Evolutionary conservation across 495 filamentous ascomycete species (phyloP).

Genomic region (Penicillium waksmanii): DNA sequence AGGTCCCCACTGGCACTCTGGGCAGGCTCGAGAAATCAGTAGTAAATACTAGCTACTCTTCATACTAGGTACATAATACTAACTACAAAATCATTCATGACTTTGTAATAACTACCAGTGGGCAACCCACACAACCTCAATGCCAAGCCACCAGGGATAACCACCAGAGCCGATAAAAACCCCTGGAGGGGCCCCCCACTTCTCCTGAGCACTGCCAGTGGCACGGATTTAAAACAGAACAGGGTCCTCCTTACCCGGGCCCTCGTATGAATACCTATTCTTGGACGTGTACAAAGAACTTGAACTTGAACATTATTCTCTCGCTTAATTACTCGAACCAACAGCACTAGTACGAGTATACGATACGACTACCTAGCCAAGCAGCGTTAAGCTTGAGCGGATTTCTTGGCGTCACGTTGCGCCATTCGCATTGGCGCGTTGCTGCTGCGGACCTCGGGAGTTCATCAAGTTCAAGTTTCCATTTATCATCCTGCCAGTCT

Average conservation of each 20-base stretch:
- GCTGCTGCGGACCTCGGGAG: neutral
- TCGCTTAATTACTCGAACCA: too few relatives aligned
- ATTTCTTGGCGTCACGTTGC: conserved; percentile 5
- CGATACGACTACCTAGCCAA: neutral
- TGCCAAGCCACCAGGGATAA: neutral
- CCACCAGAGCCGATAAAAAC: too few relatives aligned
- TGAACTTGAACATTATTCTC: too few relatives aligned
- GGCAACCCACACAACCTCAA: neutral
- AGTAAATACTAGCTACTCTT: too few relatives aligned
- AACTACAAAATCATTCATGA: too few relatives aligned
- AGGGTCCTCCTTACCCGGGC: neutral
- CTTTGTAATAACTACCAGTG: too few relatives aligned
- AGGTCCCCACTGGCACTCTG: too few relatives aligned
- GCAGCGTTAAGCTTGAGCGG: conserved; percentile 1
- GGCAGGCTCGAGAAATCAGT: too few relatives aligned
- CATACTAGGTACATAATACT: too few relatives aligned
- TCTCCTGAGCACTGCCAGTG: conserved; percentile 8
- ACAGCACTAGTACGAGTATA: too few relatives aligned
- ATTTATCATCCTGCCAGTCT: neutral
- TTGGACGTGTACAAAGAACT: too few relatives aligned
- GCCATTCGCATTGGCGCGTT: neutral
- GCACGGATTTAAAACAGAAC: neutral
- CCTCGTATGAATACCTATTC: too few relatives aligned
- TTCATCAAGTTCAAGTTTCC: neutral
- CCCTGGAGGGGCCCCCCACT: conserved; percentile 5